Base-by-base conservation (phyloP, 805 yeast genomes). In the Metschnikowia chrysomelidarum region DNA sequence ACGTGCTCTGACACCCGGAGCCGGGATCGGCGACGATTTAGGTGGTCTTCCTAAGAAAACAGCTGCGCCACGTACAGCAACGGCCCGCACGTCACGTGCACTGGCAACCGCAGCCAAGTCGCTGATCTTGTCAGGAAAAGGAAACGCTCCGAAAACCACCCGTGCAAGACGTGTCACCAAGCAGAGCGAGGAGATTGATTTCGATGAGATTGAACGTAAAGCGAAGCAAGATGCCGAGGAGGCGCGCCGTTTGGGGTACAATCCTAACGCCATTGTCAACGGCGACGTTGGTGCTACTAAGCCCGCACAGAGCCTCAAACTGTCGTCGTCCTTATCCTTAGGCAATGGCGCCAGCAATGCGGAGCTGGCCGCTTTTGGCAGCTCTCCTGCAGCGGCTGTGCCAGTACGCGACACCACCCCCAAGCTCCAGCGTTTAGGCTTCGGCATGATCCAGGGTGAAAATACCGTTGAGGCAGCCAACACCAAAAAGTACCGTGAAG, bases 221-320 rank as follows among this genome's bases (percentile, higher is more conserved):
- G 98, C 96, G 15, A 78, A 82, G 57, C 71, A 74, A 53, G 97
- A 89, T 58, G 85, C 82, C 35, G 86, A 82, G 53, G 83, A 84
- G 50, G 73, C 78, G 21, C 69, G 69, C 45, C 56, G 59, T 30
- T 63, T 76, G 49, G 81, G 81, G 9, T 75, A 75, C 52, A 70
- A 66, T 38, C 78, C 78, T 0, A 25, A 35, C n/a, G 12, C 4
- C 19, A n/a, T n/a, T n/a, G n/a, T n/a, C n/a, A 44, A 40, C 14
- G 54, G 51, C 18, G 51, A 51, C 13, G 53, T 49, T 8, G 26
- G 35, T 15, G 30, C 40, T 5, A 33, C 33, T 4, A 35, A 34
- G 23, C 24, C 41, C 7, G 34, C 27, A 2, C 34, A 30, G 15
- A 20, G 16, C 3, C 25, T 30, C 7, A 14, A 27, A 3, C 32